Conservation (phyloP, 192 early-diverging fungal genomes). For the Mortierella alpina region DNA sequence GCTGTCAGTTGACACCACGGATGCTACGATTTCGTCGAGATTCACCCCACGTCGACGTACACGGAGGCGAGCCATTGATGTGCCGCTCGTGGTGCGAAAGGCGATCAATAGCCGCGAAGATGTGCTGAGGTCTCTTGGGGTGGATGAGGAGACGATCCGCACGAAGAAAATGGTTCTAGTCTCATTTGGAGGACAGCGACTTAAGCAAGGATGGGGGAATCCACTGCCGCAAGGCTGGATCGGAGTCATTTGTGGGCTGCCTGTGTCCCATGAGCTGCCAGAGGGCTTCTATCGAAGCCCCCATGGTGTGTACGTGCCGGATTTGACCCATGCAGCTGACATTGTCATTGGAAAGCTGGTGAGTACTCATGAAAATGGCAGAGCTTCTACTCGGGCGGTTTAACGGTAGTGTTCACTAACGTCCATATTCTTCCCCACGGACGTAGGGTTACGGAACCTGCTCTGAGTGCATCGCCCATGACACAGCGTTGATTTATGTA, state of each 20-base stretch:
- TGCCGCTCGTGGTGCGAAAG: conserved; percentile 68
- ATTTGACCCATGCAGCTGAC: conserved; percentile 69
- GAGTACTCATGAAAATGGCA: conserved; percentile 51
- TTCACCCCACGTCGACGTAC: no score
- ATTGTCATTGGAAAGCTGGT: conserved; percentile 71
- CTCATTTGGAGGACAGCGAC: conserved; percentile 63
- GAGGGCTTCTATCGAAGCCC: conserved; percentile 61
- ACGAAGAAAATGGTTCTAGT: conserved; percentile 64
- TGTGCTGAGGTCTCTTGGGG: not conserved
- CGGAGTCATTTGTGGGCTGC: conserved; percentile 66
- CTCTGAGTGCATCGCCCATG: conserved; percentile 69
- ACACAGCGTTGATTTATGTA: conserved; percentile 67
- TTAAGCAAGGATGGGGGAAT: conserved; percentile 58
- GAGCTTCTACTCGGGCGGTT: no score
- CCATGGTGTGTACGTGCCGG: conserved; percentile 69
- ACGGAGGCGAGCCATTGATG: conserved; percentile 50
- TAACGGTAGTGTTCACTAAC: no score
- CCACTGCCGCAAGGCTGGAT: conserved; percentile 66
- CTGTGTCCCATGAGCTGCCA: conserved; percentile 57
- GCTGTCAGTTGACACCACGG: no score
- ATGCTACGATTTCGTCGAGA: no score
- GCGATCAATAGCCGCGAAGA: conserved; percentile 53
- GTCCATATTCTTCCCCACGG: not conserved
- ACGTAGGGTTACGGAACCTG: conserved; percentile 71
- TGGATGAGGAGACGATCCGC: conserved; percentile 42